Conservation (phyloP, 75 land plant species). For the Gnetum montanum region DNA sequence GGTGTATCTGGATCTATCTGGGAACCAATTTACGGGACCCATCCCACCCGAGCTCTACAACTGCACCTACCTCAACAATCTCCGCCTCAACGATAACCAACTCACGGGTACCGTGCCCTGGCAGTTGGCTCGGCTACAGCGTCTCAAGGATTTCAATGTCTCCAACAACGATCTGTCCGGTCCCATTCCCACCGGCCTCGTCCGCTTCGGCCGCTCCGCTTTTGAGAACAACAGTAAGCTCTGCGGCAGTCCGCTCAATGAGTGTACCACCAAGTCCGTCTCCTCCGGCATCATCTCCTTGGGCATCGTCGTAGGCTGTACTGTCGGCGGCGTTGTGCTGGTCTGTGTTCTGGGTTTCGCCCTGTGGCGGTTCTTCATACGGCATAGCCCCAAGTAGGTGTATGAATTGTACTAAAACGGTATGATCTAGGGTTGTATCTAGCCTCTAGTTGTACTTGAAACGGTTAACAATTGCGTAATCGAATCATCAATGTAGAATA, state of each 20-base stretch:
- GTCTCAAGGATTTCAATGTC: conserved; percentile 43
- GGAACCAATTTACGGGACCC: conserved; percentile 47
- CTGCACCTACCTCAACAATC: conserved; percentile 40
- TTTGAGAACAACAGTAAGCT: conserved; percentile 53
- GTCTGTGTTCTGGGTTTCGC: conserved; percentile 30
- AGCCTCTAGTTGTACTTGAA: too few species aligned
- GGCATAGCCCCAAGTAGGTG: conserved; percentile 9
- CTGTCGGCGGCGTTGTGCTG: conserved; percentile 13
- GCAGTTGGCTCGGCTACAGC: conserved; percentile 31
- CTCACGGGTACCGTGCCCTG: conserved; percentile 52
- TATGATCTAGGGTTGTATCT: too few species aligned
- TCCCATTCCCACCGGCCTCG: conserved; percentile 25
- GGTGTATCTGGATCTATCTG: conserved; percentile 54
- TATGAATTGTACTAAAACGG: too few species aligned
- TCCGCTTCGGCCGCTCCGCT: neutral
- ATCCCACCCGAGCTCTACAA: conserved; percentile 38
- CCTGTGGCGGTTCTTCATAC: conserved; percentile 45
- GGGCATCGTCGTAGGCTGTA: conserved; percentile 11
- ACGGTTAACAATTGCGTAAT: too few species aligned
- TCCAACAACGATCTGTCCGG: conserved; percentile 50
- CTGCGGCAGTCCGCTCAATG: conserved; percentile 51
- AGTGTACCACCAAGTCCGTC: conserved; percentile 10
- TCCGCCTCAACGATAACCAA: conserved; percentile 49
- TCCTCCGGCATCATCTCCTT: conserved; percentile 8
- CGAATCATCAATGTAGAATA: too few species aligned